phyloP scores from a whole-genome alignment of 108 stramenopile species.

The Cyclotella atomus region DNA sequence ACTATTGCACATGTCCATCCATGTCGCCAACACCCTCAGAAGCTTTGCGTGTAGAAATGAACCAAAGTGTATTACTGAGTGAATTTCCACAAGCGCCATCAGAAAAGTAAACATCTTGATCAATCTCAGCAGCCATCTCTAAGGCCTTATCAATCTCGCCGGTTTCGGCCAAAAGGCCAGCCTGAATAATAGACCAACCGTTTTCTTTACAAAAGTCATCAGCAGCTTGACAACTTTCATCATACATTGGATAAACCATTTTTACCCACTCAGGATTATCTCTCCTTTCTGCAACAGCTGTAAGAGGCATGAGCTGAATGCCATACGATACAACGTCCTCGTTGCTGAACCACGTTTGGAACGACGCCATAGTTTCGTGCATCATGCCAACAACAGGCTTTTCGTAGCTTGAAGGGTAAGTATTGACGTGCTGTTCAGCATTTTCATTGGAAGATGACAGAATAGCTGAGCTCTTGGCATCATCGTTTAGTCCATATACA shows the following conservation, averaged over 20 bases:
- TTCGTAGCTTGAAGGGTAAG: constrained; percentile 66
- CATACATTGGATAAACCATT: constrained; percentile 79
- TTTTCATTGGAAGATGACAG: neutral
- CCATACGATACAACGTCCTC: constrained; percentile 75
- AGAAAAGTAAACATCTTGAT: constrained; percentile 57
- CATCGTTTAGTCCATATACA: constrained; percentile 50
- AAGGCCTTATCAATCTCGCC: constrained; percentile 74
- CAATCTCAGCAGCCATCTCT: constrained; percentile 50
- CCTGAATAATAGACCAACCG: constrained; percentile 75
- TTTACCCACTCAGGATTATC: constrained; percentile 85
- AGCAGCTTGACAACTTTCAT: constrained; percentile 64
- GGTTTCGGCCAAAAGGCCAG: constrained; percentile 74
- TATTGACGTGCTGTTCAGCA: constrained; percentile 24
- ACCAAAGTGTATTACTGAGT: constrained; percentile 15
- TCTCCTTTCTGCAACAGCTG: constrained; percentile 81
- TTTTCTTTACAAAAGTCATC: constrained; percentile 59
- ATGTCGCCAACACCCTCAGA: neutral
- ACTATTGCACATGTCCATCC: neutral
- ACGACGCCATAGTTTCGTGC: constrained; percentile 81
- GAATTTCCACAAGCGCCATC: constrained; percentile 66
- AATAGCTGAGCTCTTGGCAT: constrained; percentile 14
- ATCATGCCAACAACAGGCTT: constrained; percentile 77
- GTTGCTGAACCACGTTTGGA: constrained; percentile 79
- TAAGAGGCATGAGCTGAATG: constrained; percentile 91
- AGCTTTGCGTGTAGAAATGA: constrained; percentile 14